Base-by-base conservation (phyloP, 1,139 yeast genomes). In the Diutina neorugosa region DNA sequence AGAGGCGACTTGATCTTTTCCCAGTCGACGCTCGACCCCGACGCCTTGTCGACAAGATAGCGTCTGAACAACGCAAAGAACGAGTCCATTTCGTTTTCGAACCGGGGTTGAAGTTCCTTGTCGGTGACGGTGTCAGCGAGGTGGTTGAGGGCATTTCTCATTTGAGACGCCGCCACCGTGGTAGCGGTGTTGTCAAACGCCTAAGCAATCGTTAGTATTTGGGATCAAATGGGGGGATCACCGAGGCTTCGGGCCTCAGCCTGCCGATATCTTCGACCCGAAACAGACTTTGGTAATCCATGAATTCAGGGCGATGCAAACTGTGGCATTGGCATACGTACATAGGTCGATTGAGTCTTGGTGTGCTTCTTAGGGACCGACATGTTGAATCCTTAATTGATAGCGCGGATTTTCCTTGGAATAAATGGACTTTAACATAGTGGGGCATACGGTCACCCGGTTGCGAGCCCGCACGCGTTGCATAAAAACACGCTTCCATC, bases 171-270 rank as follows among this genome's bases (percentile, higher is more conserved):
- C 40, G 98, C 96, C 57, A 90, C 95, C 58, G 89, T 89, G 57
- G 96, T 89, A 51, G 97, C 91, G 59, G 96, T 88, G 73, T 87
- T 86, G 71, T 93, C 98, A 65, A 93, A 93, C 25, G 96, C 96
- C 82, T 85, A 31, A 31, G 66, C 23, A 47, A 23, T n/a, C 25
- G 68, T 66, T 67, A 65, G 69, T 64, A 58, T 8, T n/a, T 14
- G 37, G 14, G 14, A 11, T 31, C 37, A 31, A 31, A 11, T 27
- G 34, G 11, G 11, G 34, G n/a, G n/a, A 11, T 31, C 37, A 31
- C 9, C 37, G 14, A 14, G 37, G 37, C 6, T 14, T 31, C 37
- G 37, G 37, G 37, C 6, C 37, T 31, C n/a, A 31, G 37, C 1
- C 12, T 31, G 37, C 37, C 37, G 37, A 11, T 5, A 2, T 9